Evolutionary conservation across 108 stramenopile genomes (phyloP).

Genomic region (Mayamaea pseudoterrestris): DNA sequence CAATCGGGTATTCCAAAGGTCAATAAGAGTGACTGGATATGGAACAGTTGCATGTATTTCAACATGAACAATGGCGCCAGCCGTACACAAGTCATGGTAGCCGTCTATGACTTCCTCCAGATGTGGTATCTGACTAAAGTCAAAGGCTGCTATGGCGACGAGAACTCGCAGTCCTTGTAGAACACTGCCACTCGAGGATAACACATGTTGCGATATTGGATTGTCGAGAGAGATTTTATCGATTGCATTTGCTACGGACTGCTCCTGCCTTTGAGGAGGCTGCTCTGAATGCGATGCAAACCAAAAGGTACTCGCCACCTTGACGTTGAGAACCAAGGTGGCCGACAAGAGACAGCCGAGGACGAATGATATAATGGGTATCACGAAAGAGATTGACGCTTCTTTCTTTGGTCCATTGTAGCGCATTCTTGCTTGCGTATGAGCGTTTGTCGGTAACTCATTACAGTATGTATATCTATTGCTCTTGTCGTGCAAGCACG

Average conservation of each 20-base stretch:
- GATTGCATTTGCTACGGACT: too few species aligned
- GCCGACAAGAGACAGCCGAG: constrained; percentile 23
- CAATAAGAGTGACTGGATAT: constrained; percentile 52
- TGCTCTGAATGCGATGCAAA: too few species aligned
- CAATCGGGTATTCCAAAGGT: constrained; percentile 62
- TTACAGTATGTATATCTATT: too few species aligned
- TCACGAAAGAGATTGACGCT: too few species aligned
- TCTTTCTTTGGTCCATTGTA: too few species aligned
- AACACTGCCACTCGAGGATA: constrained; percentile 1
- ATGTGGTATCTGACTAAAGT: constrained; percentile 70
- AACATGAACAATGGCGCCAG: constrained; percentile 62
- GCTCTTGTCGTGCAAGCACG: too few species aligned
- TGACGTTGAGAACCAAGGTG: constrained; percentile 18
- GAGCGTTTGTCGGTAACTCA: too few species aligned
- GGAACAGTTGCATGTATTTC: constrained; percentile 62
- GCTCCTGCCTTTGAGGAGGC: too few species aligned
- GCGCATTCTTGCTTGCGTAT: too few species aligned
- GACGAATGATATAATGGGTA: constrained; percentile 14
- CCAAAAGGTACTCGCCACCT: too few species aligned
- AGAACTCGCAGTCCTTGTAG: constrained; percentile 28
- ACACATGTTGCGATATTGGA: too few species aligned
- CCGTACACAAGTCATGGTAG: constrained; percentile 62
- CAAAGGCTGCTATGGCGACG: constrained; percentile 58
- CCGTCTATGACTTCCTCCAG: constrained; percentile 73
- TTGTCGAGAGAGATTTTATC: too few species aligned